phyloP scores from a whole-genome alignment of 371 early-diverging fungal genomes.

The Mucor indicus region DNA sequence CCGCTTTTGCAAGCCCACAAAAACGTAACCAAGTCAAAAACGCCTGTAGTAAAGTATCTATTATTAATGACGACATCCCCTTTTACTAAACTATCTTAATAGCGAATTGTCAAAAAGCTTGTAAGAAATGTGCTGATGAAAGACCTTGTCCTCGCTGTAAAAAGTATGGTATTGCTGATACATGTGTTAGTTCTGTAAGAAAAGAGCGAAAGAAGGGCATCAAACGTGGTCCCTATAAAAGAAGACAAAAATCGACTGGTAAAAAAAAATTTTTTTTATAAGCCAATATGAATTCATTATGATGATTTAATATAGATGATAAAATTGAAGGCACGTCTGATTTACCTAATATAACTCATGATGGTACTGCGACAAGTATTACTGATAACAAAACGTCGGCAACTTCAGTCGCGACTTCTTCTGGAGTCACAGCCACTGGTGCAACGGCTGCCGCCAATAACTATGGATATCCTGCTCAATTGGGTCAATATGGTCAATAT shows the following conservation, averaged over 20 bases:
- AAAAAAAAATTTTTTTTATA: background rate
- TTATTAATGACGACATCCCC: conserved; percentile 11
- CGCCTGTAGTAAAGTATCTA: conserved; percentile 43
- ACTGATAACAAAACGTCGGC: background rate
- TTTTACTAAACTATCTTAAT: background rate
- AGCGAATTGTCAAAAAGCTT: conserved; percentile 90
- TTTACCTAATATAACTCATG: background rate
- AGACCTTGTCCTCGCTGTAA: conserved; percentile 87
- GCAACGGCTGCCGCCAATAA: background rate
- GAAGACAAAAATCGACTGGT: conserved; percentile 38
- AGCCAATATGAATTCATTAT: background rate
- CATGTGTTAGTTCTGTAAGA: conserved; percentile 79
- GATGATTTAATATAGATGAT: background rate
- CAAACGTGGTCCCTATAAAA: conserved; percentile 83
- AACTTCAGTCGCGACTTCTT: background rate
- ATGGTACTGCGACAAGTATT: background rate
- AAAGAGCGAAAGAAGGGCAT: conserved; percentile 85
- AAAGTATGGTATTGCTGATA: conserved; percentile 67
- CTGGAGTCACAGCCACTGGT: background rate
- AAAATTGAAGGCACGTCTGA: background rate
- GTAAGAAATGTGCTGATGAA: conserved; percentile 90
- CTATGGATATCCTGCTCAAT: conserved; percentile 13
- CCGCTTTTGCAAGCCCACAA: conserved; percentile 5
- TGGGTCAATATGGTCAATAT: conserved; percentile 7
- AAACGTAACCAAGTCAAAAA: conserved; percentile 52